These are phyloP conservation scores for Sporothrix mexicana DNA, from an alignment of 2,329 filamentous ascomycete species.

Conservation along the genomic window DNA sequence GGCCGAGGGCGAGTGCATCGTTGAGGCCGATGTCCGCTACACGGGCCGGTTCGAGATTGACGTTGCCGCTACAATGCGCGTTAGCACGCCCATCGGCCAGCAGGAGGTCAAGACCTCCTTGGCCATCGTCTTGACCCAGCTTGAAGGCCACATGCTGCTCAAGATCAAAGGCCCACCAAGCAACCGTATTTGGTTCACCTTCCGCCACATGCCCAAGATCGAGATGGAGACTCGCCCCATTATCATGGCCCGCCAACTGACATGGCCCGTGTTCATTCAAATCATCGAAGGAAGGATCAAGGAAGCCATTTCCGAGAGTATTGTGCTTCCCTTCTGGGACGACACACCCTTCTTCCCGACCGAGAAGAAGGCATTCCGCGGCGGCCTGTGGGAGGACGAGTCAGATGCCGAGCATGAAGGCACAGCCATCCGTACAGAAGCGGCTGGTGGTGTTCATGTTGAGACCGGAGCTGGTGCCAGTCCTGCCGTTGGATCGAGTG, in stretches of 20 bases:
- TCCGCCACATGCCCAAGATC: slow-evolving; percentile 91
- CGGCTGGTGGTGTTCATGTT: slow-evolving; percentile 55
- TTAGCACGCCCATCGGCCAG: slow-evolving; percentile 87
- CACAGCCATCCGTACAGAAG: slow-evolving; percentile 40
- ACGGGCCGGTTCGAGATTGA: slow-evolving; percentile 88
- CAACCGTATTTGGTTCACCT: slow-evolving; percentile 95
- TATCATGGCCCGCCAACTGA: slow-evolving; percentile 93
- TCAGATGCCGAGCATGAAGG: slow-evolving; percentile 45
- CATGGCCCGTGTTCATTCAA: slow-evolving; percentile 86
- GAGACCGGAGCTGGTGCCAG: slow-evolving; percentile 39
- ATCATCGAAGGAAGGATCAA: slow-evolving; percentile 95
- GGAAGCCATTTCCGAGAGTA: slow-evolving; percentile 88
- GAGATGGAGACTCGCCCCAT: slow-evolving; percentile 95
- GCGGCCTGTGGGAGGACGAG: slow-evolving; percentile 76
- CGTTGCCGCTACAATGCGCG: slow-evolving; percentile 88
- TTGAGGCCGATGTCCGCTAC: slow-evolving; percentile 88
- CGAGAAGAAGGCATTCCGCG: slow-evolving; percentile 75
- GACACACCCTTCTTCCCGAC: slow-evolving; percentile 91
- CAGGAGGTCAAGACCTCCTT: slow-evolving; percentile 92
- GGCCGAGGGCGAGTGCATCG: slow-evolving; percentile 85
- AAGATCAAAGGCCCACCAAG: slow-evolving; percentile 94
- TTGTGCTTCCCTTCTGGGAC: slow-evolving; percentile 95
- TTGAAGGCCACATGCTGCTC: slow-evolving; percentile 84
- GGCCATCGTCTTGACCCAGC: slow-evolving; percentile 80
- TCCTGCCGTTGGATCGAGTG: background rate